Conservation (phyloP, 1,139 yeast species). For the Taphrina confusa region DNA sequence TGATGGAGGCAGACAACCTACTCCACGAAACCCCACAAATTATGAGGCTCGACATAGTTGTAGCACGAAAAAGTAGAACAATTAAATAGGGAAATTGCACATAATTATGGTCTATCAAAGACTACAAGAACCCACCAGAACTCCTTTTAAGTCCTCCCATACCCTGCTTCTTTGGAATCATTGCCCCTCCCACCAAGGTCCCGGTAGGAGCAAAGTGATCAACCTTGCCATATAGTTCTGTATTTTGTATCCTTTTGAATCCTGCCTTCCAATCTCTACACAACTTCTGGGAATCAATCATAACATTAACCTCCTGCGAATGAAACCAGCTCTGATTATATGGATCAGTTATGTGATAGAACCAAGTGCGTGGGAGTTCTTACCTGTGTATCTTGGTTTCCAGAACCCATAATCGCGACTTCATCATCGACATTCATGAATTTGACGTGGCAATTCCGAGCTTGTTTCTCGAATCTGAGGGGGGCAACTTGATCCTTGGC, state of each 20-base stretch:
- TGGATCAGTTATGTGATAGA: background rate
- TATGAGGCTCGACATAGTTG: too few relatives aligned
- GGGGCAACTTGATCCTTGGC: conserved; percentile 26
- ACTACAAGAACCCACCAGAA: conserved; percentile 19
- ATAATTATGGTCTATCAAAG: too few relatives aligned
- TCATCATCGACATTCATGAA: conserved; percentile 22
- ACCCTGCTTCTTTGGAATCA: conserved; percentile 10
- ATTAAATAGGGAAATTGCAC: too few relatives aligned
- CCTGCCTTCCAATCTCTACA: conserved; percentile 20
- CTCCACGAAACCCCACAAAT: too few relatives aligned
- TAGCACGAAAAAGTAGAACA: too few relatives aligned
- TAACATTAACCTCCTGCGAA: conserved; percentile 23
- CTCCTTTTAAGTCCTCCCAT: conserved; percentile 18
- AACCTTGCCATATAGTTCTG: conserved; percentile 12
- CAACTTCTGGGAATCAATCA: conserved; percentile 14
- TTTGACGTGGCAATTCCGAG: conserved; percentile 30
- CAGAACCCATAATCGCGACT: conserved; percentile 27
- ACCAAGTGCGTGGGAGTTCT: background rate
- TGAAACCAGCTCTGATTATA: conserved; percentile 13
- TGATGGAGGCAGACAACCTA: too few relatives aligned
- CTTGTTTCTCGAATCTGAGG: conserved; percentile 6
- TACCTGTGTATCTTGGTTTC: conserved; percentile 10
- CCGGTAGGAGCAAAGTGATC: conserved; percentile 3
- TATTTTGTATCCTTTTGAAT: conserved; percentile 15
- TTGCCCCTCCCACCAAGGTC: background rate